Conservation (phyloP, 2,329 filamentous ascomycete species). For the Alternaria incomplexa region DNA sequence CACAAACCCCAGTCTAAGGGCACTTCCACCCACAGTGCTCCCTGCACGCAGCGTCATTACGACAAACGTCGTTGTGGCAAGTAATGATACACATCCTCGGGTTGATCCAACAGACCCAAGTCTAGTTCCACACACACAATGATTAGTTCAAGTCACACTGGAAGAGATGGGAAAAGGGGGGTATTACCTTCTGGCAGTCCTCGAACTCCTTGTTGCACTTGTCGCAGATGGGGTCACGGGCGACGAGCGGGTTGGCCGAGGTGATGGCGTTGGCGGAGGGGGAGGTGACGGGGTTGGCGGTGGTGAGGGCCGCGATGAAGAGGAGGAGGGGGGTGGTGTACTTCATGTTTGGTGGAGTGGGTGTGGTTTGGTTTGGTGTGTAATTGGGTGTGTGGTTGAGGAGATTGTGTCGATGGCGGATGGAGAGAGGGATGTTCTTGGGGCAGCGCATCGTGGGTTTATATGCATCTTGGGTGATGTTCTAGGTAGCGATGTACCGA, state of each 20-base stretch:
- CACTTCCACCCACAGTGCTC: slow-evolving; percentile 25
- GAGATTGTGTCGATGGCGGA: background rate
- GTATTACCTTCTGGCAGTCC: background rate
- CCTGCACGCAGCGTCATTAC: background rate
- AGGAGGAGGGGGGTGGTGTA: background rate
- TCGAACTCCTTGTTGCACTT: background rate
- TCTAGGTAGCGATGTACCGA: background rate
- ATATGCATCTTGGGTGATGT: background rate
- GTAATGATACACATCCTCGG: background rate
- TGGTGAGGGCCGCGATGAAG: background rate
- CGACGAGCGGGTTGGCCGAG: background rate
- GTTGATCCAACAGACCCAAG: background rate
- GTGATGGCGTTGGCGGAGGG: background rate
- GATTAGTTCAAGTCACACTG: background rate
- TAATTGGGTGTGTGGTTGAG: background rate
- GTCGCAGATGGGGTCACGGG: background rate
- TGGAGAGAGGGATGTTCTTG: background rate
- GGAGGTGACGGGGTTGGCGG: background rate
- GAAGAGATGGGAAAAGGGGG: too few relatives aligned
- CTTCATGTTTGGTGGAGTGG: background rate
- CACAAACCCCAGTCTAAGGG: background rate
- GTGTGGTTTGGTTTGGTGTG: background rate
- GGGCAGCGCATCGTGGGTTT: background rate
- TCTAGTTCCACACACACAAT: background rate
- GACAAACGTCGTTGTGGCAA: background rate